Evolutionary conservation across 306 rosid species (phyloP).

Genomic region (Malus asiatica): DNA sequence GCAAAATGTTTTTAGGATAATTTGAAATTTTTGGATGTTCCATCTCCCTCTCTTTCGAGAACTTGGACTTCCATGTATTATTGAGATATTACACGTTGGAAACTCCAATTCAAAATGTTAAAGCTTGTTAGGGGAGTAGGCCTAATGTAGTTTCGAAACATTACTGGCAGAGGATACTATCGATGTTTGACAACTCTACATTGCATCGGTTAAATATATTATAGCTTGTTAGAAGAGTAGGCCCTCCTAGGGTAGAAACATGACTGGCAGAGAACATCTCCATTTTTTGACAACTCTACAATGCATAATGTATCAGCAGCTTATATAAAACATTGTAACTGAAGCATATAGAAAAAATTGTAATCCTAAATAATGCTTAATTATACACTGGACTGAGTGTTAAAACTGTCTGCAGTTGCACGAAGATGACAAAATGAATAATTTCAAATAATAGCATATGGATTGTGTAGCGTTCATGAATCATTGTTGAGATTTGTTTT

Average conservation of each 20-base stretch:
- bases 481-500: background rate
- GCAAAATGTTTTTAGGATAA: background rate
- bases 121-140: background rate
- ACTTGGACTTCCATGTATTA: background rate
- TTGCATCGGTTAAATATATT: background rate
- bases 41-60: background rate
- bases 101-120: background rate
- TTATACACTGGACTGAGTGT: background rate
- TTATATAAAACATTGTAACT: background rate
- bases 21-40: background rate
- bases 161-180: background rate
- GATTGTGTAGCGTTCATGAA: background rate
- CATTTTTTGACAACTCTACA: background rate
- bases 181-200: background rate
- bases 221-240: too few relatives aligned
- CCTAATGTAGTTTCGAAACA: background rate
- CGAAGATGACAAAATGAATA: background rate
- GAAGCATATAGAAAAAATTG: background rate
- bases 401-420: background rate
- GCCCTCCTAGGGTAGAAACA: too few relatives aligned
- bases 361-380: background rate
- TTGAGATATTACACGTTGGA: background rate
- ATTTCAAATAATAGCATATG: background rate
- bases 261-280: too few relatives aligned
- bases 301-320: background rate